Conservation (phyloP, 805 yeast species). For the Phaffomyces antillensis region DNA sequence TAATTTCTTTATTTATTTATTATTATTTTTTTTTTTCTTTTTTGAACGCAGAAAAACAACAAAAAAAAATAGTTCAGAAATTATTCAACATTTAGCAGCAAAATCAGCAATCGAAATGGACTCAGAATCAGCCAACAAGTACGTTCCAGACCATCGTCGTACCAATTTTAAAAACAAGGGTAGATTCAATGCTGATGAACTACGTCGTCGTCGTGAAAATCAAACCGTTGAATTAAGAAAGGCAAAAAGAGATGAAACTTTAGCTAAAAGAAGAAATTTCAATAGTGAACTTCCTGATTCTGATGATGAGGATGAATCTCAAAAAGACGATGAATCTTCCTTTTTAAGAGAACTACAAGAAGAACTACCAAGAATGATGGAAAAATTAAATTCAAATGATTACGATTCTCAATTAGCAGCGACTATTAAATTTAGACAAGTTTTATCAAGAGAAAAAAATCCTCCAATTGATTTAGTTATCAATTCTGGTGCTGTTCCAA, state of each 20-base stretch:
- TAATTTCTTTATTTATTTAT: not conserved
- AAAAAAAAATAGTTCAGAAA: too few relatives aligned
- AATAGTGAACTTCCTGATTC: slow-evolving; percentile 41
- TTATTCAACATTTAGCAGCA: too few relatives aligned
- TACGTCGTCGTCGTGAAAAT: slow-evolving; percentile 95
- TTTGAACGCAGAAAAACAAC: not conserved
- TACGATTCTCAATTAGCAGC: slow-evolving; percentile 80
- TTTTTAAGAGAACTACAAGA: slow-evolving; percentile 45
- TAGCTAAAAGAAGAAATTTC: slow-evolving; percentile 89
- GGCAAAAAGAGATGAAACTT: slow-evolving; percentile 91
- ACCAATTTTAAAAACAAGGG: slow-evolving; percentile 93
- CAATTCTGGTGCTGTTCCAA: slow-evolving; percentile 89
- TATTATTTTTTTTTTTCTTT: not conserved
- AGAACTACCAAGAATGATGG: slow-evolving; percentile 83
- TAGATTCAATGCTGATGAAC: slow-evolving; percentile 89
- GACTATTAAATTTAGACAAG: slow-evolving; percentile 88
- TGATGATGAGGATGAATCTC: slow-evolving; percentile 35
- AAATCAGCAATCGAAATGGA: slow-evolving; percentile 42
- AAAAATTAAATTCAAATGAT: slow-evolving; percentile 66
- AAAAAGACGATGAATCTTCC: slow-evolving; percentile 28
- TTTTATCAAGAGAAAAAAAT: slow-evolving; percentile 85
- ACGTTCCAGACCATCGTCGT: slow-evolving; percentile 96
- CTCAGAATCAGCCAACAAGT: slow-evolving; percentile 68
- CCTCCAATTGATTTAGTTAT: slow-evolving; percentile 95
- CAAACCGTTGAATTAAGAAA: slow-evolving; percentile 95